Evolutionary conservation across 768 basidiomycete genomes (phyloP).

Genomic region (Collybia sordida): DNA sequence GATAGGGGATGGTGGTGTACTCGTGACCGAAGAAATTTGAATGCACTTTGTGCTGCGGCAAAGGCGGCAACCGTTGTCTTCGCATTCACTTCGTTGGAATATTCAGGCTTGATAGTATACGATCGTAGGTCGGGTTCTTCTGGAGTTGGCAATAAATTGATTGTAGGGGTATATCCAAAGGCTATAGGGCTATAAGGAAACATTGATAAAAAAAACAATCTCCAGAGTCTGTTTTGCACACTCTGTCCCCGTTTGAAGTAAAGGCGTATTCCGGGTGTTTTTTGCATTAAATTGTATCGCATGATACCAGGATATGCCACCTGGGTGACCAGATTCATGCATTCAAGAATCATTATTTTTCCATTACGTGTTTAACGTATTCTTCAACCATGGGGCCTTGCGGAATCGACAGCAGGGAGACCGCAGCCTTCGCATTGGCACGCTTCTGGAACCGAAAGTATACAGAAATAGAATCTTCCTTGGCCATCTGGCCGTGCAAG

Average conservation of each 20-base stretch:
- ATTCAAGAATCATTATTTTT: conserved; percentile 46
- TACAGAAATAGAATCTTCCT: conserved; percentile 56
- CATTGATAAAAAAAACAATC: conserved; percentile 2
- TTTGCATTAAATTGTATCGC: conserved; percentile 36
- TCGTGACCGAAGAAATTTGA: conserved; percentile 64
- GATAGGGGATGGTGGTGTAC: conserved; percentile 37
- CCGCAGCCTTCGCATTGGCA: conserved; percentile 66
- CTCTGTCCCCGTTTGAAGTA: conserved; percentile 51
- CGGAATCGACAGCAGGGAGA: conserved; percentile 62
- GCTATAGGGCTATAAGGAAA: too few species aligned
- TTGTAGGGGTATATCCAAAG: conserved; percentile 49
- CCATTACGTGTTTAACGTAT: conserved; percentile 47
- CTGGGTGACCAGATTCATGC: conserved; percentile 41
- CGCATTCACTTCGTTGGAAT: conserved; percentile 60
- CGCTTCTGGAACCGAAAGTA: conserved; percentile 63
- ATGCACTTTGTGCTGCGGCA: conserved; percentile 53
- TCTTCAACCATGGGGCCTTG: conserved; percentile 57
- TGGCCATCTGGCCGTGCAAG: conserved; percentile 47
- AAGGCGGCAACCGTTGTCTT: conserved; percentile 52
- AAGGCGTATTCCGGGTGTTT: conserved; percentile 40
- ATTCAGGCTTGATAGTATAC: conserved; percentile 49
- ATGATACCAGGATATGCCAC: conserved; percentile 46
- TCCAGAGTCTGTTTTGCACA: not conserved
- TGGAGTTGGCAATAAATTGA: conserved; percentile 35
- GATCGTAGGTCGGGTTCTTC: conserved; percentile 33